phyloP scores from a whole-genome alignment of 495 filamentous ascomycete species.

The Tuber indicum region DNA sequence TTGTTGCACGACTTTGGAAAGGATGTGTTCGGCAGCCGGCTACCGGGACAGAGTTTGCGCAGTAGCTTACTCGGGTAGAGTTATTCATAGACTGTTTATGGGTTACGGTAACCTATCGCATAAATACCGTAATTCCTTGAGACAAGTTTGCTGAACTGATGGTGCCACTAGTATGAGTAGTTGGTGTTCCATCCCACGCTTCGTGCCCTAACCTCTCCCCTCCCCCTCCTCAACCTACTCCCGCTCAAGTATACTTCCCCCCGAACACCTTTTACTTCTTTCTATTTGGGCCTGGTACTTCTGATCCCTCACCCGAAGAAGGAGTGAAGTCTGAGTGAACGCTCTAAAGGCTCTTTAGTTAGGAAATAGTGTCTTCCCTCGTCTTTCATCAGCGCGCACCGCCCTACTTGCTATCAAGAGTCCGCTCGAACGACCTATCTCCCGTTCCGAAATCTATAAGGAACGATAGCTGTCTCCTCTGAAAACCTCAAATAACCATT shows the following conservation, averaged over 20 bases:
- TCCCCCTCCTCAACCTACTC: not conserved
- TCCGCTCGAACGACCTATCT: not conserved
- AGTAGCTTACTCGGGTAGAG: not conserved
- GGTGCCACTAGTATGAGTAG: not conserved
- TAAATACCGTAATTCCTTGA: not conserved
- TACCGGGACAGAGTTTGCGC: too few species aligned
- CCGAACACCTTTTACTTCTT: not conserved
- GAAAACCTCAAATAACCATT: conserved; percentile 1
- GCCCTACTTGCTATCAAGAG: not conserved
- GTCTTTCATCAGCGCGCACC: not conserved
- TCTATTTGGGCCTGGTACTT: not conserved
- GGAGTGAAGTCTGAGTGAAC: not conserved
- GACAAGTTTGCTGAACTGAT: not conserved
- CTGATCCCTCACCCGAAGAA: not conserved
- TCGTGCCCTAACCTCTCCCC: not conserved
- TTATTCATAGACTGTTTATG: not conserved
- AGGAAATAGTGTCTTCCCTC: not conserved
- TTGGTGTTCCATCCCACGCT: not conserved
- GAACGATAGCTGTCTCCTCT: not conserved
- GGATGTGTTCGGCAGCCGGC: not conserved
- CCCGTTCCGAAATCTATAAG: not conserved
- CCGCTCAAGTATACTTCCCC: not conserved
- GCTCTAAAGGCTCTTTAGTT: not conserved
- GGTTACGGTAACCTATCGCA: not conserved
- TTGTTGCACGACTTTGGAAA: not conserved